Percentiles rank a stretch among this genome's conserved stretches.
phyloP scores from a whole-genome alignment of 805 yeast genomes.

The Barnettozyma vustinii region DNA sequence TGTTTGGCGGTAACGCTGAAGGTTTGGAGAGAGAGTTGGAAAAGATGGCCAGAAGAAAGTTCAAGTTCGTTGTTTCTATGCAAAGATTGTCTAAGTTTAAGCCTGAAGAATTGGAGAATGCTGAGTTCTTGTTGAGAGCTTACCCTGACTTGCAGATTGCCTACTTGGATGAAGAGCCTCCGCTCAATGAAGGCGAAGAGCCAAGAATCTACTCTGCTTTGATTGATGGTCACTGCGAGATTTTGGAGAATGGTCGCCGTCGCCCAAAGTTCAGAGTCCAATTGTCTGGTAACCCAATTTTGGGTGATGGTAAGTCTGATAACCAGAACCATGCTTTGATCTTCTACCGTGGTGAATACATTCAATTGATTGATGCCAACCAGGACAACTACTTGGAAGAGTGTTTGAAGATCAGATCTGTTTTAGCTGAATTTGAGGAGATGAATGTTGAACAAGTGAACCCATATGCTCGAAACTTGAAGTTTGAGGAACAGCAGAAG shows the following conservation, averaged over 20 bases:
- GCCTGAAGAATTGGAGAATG: slow-evolving; percentile 71
- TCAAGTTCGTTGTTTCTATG: slow-evolving; percentile 78
- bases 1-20: slow-evolving; percentile 98
- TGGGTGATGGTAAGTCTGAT: slow-evolving; percentile 88
- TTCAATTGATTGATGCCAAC: slow-evolving; percentile 80
- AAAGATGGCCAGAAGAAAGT: slow-evolving; percentile 80
- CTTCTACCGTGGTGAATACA: slow-evolving; percentile 79
- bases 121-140: slow-evolving; percentile 75
- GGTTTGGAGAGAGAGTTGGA: slow-evolving; percentile 93
- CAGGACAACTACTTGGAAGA: slow-evolving; percentile 85
- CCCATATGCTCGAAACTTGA: slow-evolving; percentile 71
- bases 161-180: slow-evolving; percentile 90
- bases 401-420: slow-evolving; percentile 76
- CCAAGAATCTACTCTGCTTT: slow-evolving; percentile 69
- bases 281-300: slow-evolving; percentile 77
- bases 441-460: slow-evolving; percentile 68
- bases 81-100: slow-evolving; percentile 72
- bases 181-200: slow-evolving; percentile 62
- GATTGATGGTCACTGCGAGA: slow-evolving; percentile 77
- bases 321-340: slow-evolving; percentile 79
- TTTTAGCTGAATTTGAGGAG: slow-evolving; percentile 80
- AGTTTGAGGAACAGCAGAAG: slow-evolving; percentile 44
- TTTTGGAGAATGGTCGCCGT: slow-evolving; percentile 66
- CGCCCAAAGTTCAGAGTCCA: slow-evolving; percentile 72
- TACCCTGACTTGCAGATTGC: slow-evolving; percentile 88